Conservation (phyloP, 345 rosid genomes). For the Ricinus communis region DNA sequence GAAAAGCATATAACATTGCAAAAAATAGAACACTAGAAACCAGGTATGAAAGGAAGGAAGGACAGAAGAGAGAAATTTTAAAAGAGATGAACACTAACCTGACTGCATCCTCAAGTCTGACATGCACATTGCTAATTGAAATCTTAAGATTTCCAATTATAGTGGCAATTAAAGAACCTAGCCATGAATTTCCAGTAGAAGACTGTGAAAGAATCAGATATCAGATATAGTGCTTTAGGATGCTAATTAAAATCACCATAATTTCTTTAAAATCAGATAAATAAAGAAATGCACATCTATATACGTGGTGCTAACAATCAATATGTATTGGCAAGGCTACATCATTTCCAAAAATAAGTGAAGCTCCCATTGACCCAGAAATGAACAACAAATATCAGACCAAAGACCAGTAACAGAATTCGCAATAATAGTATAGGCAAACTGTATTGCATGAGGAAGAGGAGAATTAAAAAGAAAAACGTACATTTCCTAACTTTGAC, state of each 20-base stretch:
- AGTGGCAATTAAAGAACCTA: slow-evolving; percentile 88
- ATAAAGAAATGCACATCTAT: not conserved
- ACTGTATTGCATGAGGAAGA: slow-evolving; percentile 11
- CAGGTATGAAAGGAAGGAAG: not conserved
- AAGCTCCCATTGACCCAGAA: slow-evolving; percentile 1
- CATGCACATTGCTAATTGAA: slow-evolving; percentile 96
- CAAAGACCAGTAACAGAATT: not conserved
- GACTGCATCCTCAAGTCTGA: slow-evolving; percentile 88
- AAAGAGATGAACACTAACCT: slow-evolving; percentile 52
- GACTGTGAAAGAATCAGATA: slow-evolving; percentile 55
- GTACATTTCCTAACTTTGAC: slow-evolving; percentile 85
- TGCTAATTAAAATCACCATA: not conserved
- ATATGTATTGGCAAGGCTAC: not conserved
- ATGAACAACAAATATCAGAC: not conserved
- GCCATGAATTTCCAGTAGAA: slow-evolving; percentile 84
- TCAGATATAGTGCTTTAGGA: slow-evolving; percentile 14
- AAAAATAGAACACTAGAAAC: not conserved
- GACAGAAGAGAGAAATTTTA: not conserved
- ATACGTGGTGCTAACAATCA: not conserved
- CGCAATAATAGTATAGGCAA: not conserved
- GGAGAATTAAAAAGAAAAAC: slow-evolving; percentile 28
- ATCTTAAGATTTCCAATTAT: slow-evolving; percentile 96
- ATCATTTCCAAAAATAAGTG: not conserved
- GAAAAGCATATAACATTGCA: not conserved
- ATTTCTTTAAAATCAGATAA: not conserved